phyloP scores from a whole-genome alignment of 1,139 yeast genomes.

The Diutina ranongensis region DNA sequence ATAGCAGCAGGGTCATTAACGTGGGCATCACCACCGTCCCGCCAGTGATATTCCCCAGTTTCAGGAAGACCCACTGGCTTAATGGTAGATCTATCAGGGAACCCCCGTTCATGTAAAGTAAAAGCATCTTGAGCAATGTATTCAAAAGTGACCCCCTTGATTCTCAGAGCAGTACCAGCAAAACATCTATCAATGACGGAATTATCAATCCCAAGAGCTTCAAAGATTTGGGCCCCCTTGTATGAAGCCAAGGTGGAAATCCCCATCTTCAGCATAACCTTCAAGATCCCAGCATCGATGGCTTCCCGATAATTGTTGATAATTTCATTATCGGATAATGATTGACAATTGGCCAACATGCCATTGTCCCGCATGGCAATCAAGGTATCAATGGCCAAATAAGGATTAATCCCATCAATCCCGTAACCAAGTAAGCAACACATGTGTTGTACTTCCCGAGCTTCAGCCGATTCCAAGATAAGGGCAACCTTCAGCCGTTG shows the following conservation, averaged over 20 bases:
- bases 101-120: conserved; percentile 86
- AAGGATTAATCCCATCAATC: conserved; percentile 93
- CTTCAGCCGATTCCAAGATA: conserved; percentile 89
- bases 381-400: conserved; percentile 83
- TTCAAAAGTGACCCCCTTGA: conserved; percentile 90
- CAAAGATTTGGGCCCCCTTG: conserved; percentile 98
- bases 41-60: conserved; percentile 96
- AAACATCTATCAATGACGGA: conserved; percentile 92
- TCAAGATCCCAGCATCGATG: conserved; percentile 80
- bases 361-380: conserved; percentile 77
- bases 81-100: conserved; percentile 63
- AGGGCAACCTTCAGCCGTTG: conserved; percentile 94
- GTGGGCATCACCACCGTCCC: conserved; percentile 97
- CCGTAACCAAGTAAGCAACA: conserved; percentile 94
- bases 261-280: conserved; percentile 99
- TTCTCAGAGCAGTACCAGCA: conserved; percentile 95
- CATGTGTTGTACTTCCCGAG: conserved; percentile 93
- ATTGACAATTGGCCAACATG: conserved; percentile 43
- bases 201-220: conserved; percentile 91
- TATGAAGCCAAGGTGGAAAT: conserved; percentile 94
- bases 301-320: conserved; percentile 72
- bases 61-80: conserved; percentile 76
- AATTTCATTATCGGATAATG: conserved; percentile 45
- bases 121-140: conserved; percentile 95
- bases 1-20: conserved; percentile 91